A percentile compares a stretch with the other conserved stretches of the same genome.
phyloP scores from a whole-genome alignment of 2,329 filamentous ascomycete genomes.

The Niveomyces coronatus region DNA sequence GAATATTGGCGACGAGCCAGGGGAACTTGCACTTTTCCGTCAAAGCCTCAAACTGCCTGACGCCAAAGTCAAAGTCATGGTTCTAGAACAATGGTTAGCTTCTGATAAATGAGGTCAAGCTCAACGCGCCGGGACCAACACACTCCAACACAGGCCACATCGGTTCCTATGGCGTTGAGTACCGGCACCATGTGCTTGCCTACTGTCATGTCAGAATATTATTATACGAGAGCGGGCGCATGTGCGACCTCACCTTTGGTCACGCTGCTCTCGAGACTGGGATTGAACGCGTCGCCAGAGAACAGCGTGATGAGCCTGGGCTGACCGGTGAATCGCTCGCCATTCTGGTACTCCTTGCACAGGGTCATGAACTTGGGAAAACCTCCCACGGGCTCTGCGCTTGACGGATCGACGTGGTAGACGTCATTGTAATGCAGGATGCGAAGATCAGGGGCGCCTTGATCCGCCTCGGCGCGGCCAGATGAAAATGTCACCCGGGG shows the following conservation, averaged over 20 bases:
- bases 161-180: conserved; percentile 66
- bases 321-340: conserved; percentile 50
- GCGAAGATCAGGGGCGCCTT: conserved; percentile 58
- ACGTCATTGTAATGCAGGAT: conserved; percentile 89
- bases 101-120: background rate
- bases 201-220: conserved; percentile 16
- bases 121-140: conserved; percentile 22
- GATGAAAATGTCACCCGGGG: conserved; percentile 12
- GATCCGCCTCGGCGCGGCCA: conserved; percentile 11
- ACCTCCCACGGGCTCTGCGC: conserved; percentile 75
- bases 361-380: conserved; percentile 71
- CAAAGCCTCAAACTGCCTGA: conserved; percentile 67
- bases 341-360: conserved; percentile 61
- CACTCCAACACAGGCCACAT: conserved; percentile 75
- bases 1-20: conserved; percentile 81
- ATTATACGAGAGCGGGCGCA: background rate
- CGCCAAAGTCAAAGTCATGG: conserved; percentile 87
- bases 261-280: conserved; percentile 76
- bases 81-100: conserved; percentile 41
- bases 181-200: conserved; percentile 80
- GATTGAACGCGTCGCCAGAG: conserved; percentile 88
- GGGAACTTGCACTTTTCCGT: conserved; percentile 70
- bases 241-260: conserved; percentile 59
- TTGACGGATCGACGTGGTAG: conserved; percentile 70
- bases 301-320: conserved; percentile 67